phyloP scores from a whole-genome alignment of 1,139 yeast genomes.

The Suhomyces wounanorum region DNA sequence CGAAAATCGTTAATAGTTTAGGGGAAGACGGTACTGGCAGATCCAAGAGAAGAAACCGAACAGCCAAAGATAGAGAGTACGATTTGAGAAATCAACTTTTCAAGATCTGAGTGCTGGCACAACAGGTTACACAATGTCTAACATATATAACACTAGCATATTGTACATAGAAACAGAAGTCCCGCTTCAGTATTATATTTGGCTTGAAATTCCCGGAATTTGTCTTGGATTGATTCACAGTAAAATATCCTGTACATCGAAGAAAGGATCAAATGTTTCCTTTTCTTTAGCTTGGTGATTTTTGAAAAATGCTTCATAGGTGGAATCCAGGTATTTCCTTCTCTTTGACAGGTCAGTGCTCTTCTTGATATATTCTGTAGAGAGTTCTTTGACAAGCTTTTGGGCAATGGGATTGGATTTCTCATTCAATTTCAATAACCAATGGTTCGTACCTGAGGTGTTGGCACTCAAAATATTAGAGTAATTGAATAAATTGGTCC shows the following conservation, averaged over 20 bases:
- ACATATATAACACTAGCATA: background rate
- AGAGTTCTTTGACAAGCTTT: slow-evolving; percentile 24
- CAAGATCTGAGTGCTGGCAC: slow-evolving; percentile 26
- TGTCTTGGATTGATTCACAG: background rate
- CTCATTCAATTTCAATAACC: slow-evolving; percentile 21
- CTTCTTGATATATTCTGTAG: slow-evolving; percentile 21
- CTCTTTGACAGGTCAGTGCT: slow-evolving; percentile 17
- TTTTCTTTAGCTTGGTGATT: slow-evolving; percentile 13
- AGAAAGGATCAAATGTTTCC: slow-evolving; percentile 28
- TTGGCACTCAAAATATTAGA: slow-evolving; percentile 30
- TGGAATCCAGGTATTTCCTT: slow-evolving; percentile 16
- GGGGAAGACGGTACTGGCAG: slow-evolving; percentile 45
- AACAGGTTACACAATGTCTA: background rate
- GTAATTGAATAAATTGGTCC: slow-evolving; percentile 34
- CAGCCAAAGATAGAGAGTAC: slow-evolving; percentile 49
- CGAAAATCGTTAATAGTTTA: slow-evolving; percentile 34
- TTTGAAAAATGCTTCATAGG: slow-evolving; percentile 14
- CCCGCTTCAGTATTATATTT: slow-evolving; percentile 35
- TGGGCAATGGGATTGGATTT: slow-evolving; percentile 19
- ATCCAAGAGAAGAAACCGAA: slow-evolving; percentile 40
- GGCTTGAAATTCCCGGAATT: slow-evolving; percentile 42
- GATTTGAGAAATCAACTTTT: slow-evolving; percentile 45
- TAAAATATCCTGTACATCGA: slow-evolving; percentile 34
- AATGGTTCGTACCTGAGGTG: slow-evolving; percentile 16
- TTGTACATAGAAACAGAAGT: slow-evolving; percentile 3